These are phyloP conservation scores for Coniosporium uncinatum DNA, from an alignment of 2,329 filamentous ascomycete genomes.

Conservation along the genomic window DNA sequence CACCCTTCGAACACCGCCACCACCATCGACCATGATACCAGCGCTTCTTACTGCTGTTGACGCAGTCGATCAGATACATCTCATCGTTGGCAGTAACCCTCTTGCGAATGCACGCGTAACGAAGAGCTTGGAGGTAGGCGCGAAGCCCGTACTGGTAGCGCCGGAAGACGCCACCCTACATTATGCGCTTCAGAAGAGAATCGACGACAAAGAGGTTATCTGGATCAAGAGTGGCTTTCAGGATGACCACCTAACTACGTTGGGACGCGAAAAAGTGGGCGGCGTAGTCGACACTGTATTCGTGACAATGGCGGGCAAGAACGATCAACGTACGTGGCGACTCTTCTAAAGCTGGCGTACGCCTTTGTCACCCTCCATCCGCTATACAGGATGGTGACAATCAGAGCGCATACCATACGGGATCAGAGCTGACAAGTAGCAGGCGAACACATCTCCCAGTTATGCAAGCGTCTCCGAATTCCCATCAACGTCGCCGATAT, in stretches of 20 bases:
- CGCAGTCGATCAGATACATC: constrained; percentile 66
- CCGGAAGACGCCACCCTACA: constrained; percentile 56
- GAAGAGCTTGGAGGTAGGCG: constrained; percentile 78
- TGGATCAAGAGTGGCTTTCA: constrained; percentile 64
- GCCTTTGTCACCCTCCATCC: constrained; percentile 7
- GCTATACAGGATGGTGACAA: neutral
- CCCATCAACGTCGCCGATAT: constrained; percentile 92
- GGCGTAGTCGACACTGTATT: constrained; percentile 88
- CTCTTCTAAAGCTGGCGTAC: neutral
- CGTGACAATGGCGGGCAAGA: constrained; percentile 57
- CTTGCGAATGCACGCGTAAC: constrained; percentile 80
- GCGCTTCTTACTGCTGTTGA: constrained; percentile 70
- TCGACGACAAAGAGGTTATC: constrained; percentile 60
- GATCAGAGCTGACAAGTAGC: too few species aligned
- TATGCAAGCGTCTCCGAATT: constrained; percentile 77
- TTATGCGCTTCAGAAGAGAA: constrained; percentile 54
- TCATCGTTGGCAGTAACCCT: constrained; percentile 82
- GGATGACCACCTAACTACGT: constrained; percentile 63
- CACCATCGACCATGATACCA: constrained; percentile 28
- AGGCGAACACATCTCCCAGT: constrained; percentile 63
- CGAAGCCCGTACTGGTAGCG: constrained; percentile 73
- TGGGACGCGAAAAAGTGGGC: constrained; percentile 78
- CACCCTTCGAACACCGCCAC: too few species aligned
- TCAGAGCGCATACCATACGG: too few species aligned
- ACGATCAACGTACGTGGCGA: constrained; percentile 35